A percentile compares a stretch with the other conserved stretches of the same genome.
phyloP scores from a whole-genome alignment of 2,329 filamentous ascomycete species.

The Cladosporium sp. region DNA sequence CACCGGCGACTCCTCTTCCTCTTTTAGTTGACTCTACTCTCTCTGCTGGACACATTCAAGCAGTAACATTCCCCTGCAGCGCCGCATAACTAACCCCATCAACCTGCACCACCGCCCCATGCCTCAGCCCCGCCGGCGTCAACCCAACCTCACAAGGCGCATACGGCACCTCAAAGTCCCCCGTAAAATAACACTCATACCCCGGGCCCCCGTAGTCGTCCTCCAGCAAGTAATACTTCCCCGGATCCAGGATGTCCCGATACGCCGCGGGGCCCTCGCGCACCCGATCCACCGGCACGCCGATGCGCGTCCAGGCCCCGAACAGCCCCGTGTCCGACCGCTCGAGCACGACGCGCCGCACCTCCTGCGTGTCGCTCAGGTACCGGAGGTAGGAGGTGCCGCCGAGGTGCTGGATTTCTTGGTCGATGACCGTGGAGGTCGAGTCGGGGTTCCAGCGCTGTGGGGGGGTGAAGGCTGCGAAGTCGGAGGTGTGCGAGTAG shows the following conservation, averaged over 20 bases:
- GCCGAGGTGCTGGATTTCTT: background rate
- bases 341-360: background rate
- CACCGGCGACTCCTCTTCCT: no score
- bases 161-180: background rate
- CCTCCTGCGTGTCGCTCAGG: conserved; percentile 5
- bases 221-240: conserved; percentile 1
- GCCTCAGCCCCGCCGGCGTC: background rate
- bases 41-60: no score
- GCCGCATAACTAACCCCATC: background rate
- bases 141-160: background rate
- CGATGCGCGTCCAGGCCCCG: background rate
- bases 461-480: background rate
- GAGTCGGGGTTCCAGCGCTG: background rate
- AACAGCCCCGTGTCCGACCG: background rate
- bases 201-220: background rate
- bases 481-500: conserved; percentile 3
- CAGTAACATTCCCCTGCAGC: background rate
- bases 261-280: background rate
- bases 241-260: background rate
- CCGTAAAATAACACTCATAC: background rate
- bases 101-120: background rate
- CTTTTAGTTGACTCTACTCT: no score
- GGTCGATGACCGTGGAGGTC: background rate
- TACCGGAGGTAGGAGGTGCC: conserved; percentile 2
- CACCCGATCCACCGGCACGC: background rate